phyloP scores from a whole-genome alignment of 2,329 filamentous ascomycete species.

The Colletotrichum theobromicola region DNA sequence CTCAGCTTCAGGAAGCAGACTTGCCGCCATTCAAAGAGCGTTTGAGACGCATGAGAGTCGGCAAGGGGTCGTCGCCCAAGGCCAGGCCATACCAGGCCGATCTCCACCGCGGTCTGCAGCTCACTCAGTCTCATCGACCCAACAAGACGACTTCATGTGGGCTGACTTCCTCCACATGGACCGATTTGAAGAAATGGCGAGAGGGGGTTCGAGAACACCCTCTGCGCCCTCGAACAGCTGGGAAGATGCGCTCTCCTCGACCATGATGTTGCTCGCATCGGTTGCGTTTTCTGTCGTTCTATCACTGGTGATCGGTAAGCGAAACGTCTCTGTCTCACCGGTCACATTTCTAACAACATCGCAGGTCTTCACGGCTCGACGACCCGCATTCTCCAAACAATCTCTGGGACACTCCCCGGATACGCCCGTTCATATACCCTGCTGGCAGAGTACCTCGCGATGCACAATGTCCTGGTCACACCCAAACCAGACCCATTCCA shows the following conservation, averaged over 20 bases:
- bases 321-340: too few relatives aligned
- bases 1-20: background rate
- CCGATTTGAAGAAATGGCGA: background rate
- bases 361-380: background rate
- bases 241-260: slow-evolving; percentile 18
- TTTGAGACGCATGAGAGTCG: slow-evolving; percentile 1
- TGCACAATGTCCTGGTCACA: background rate
- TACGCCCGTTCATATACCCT: slow-evolving; percentile 1
- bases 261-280: slow-evolving; percentile 22
- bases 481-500: background rate
- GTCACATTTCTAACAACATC: background rate
- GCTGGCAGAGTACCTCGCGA: slow-evolving; percentile 5
- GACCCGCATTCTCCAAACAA: background rate
- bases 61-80: background rate
- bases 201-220: background rate
- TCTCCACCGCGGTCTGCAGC: background rate
- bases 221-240: background rate
- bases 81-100: background rate
- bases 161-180: slow-evolving; percentile 16
- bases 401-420: background rate
- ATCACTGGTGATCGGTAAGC: slow-evolving; percentile 10
- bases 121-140: background rate
- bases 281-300: slow-evolving; percentile 20
- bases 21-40: slow-evolving; percentile 11
- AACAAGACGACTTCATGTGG: slow-evolving; percentile 2